Evolutionary conservation across 176 grass and related monocot genomes (phyloP), one percentile per base, ranked within the genome.

Genomic region (Otatea glauca): DNA sequence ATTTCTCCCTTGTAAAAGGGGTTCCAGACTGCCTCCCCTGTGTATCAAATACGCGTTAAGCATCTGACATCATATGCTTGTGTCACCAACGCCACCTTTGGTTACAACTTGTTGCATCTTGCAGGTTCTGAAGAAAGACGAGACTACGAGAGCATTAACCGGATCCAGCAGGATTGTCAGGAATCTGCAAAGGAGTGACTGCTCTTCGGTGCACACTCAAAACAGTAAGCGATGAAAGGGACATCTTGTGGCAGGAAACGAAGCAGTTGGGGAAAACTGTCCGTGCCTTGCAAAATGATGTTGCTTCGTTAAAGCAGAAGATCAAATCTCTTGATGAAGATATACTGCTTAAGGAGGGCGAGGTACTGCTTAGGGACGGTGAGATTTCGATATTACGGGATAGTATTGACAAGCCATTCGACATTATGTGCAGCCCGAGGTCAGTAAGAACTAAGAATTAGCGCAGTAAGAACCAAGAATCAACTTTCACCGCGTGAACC

Each of bases 331-430:
- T 91, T 65, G 70, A 90, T 27, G 84, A 91, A 83, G 86, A 93
- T 27, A 68, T 97, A 86, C 73, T 81, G 34, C 43, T 81, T 6
- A 93, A 96, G 82, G 94, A 96, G 71, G 92, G 89, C 6, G 86
- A 91, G 35, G 73, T 93, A 80, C 87, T 97, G 23, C 59, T 91
- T 12, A 82, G 74, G 8, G 91, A 96, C 50, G 94, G 89, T 15
- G 84, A 93, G 83, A 88, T 96, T 48, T 87, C 89, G 39, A 93
- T 96, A 72, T 29, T 92, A 38, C 75, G 37, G n/a, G 92, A 94
- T 47, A 85, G 74, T 45, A 72, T 86, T 55, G 74, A 85, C 27
- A 85, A 53, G 44, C 93, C 88, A 29, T 85, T 87, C 39, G 86
- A 84, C 72, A 24, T 85, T 49, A 71, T 85, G 29, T 85, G 82